A percentile compares a stretch with the other conserved stretches of the same genome.
Conservation (phyloP, 495 filamentous ascomycete species). For the Daldinia decipiens region DNA sequence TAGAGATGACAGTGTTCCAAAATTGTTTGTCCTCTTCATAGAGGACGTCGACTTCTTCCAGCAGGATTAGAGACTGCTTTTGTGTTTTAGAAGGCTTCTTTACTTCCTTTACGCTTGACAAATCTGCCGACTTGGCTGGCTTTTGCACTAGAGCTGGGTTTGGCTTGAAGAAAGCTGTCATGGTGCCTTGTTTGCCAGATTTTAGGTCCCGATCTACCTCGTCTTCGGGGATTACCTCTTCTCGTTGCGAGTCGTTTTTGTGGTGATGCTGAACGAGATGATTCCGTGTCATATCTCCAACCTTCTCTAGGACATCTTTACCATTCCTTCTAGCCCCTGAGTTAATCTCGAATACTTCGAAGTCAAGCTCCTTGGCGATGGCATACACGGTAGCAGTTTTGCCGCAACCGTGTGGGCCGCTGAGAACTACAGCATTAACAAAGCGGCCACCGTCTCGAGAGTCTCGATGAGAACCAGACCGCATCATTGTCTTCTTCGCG, state of each 20-base stretch:
- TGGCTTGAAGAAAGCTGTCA: slow-evolving; percentile 83
- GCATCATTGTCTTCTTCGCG: slow-evolving; percentile 70
- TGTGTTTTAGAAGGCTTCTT: slow-evolving; percentile 66
- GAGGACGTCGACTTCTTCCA: slow-evolving; percentile 94
- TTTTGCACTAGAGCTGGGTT: slow-evolving; percentile 43
- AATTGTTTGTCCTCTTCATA: slow-evolving; percentile 97
- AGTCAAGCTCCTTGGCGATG: slow-evolving; percentile 93
- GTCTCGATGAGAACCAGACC: slow-evolving; percentile 56
- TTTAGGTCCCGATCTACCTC: slow-evolving; percentile 67
- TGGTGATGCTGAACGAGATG: slow-evolving; percentile 75
- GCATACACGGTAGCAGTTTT: slow-evolving; percentile 95
- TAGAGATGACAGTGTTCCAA: slow-evolving; percentile 80
- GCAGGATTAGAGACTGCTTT: slow-evolving; percentile 92
- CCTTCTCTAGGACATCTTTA: slow-evolving; percentile 88
- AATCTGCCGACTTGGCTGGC: slow-evolving; percentile 38
- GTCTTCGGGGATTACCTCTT: slow-evolving; percentile 48
- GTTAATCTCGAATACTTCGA: slow-evolving; percentile 96
- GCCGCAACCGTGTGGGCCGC: slow-evolving; percentile 89
- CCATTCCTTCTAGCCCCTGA: slow-evolving; percentile 82
- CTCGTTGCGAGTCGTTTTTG: slow-evolving; percentile 38
- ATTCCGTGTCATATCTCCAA: slow-evolving; percentile 96
- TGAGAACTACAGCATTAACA: slow-evolving; percentile 78
- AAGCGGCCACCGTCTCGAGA: slow-evolving; percentile 59
- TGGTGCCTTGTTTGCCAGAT: slow-evolving; percentile 75
- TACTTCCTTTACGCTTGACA: slow-evolving; percentile 38